These are phyloP conservation scores for Monosporozyma aquatica DNA, from an alignment of 805 yeast species.

Conservation along the genomic window DNA sequence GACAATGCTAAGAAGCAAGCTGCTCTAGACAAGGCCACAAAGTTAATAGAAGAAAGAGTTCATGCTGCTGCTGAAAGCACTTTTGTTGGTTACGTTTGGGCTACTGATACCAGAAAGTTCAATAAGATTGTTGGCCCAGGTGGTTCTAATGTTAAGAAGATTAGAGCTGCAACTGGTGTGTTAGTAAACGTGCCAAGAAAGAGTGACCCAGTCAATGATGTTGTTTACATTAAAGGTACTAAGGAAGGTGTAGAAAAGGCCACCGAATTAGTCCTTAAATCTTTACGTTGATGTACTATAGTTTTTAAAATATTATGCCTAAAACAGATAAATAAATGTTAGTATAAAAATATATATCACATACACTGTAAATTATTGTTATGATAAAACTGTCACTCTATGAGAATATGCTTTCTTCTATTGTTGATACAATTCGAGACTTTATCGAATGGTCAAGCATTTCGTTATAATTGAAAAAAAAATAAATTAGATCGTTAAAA, in stretches of 20 bases:
- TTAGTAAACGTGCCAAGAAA: constrained; percentile 57
- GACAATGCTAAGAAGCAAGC: constrained; percentile 40
- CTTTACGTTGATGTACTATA: constrained; percentile 9
- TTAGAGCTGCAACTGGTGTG: constrained; percentile 51
- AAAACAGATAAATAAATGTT: background rate
- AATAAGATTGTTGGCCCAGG: constrained; percentile 67
- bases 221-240: constrained; percentile 53
- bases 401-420: background rate
- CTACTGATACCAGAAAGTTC: constrained; percentile 42
- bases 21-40: constrained; percentile 24
- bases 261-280: constrained; percentile 31
- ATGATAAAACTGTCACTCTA: background rate
- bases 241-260: constrained; percentile 46
- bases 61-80: constrained; percentile 39
- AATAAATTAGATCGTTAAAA: background rate
- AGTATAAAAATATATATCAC: too few species aligned
- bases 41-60: constrained; percentile 41
- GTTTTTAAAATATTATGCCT: too few species aligned
- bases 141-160: constrained; percentile 55
- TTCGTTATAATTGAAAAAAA: background rate
- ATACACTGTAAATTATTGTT: background rate
- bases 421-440: background rate
- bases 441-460: background rate
- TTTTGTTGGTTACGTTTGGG: constrained; percentile 54
- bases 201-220: constrained; percentile 42